These are phyloP conservation scores for Castanopsis chinensis DNA, from an alignment of 306 rosid genomes.

Conservation along the genomic window DNA sequence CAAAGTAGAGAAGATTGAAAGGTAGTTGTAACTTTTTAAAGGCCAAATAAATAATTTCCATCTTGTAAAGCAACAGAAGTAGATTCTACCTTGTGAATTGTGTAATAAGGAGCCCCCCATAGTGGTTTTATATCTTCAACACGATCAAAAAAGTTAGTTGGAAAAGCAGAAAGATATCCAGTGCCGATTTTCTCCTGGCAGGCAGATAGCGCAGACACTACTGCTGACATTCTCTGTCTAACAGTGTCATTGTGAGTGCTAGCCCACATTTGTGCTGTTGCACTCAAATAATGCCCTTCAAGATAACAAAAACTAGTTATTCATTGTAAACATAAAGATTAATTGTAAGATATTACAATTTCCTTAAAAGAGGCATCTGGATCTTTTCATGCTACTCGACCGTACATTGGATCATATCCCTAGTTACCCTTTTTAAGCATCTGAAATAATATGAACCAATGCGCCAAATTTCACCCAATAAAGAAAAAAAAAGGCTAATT, in stretches of 20 bases:
- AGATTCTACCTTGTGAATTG: conserved; percentile 83
- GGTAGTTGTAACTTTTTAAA: not conserved
- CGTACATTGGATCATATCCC: too few relatives aligned
- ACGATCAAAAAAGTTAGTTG: conserved; percentile 65
- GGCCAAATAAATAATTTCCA: conserved; percentile 6
- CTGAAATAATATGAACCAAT: conserved; percentile 2
- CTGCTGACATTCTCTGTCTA: conserved; percentile 54
- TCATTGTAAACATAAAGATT: conserved; percentile 11
- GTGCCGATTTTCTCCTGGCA: conserved; percentile 75
- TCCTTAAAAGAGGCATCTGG: not conserved
- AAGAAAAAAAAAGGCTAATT: not conserved
- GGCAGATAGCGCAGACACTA: conserved; percentile 48
- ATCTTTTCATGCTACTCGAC: too few relatives aligned
- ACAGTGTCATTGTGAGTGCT: conserved; percentile 58
- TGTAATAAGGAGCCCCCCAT: conserved; percentile 92
- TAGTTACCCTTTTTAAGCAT: not conserved
- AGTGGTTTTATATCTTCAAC: conserved; percentile 49
- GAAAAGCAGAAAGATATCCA: conserved; percentile 94
- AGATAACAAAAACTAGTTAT: conserved; percentile 25
- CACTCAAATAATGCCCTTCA: conserved; percentile 95
- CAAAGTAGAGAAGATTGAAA: conserved; percentile 10
- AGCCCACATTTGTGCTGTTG: conserved; percentile 87
- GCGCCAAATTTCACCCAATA: not conserved
- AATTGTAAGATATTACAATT: conserved; percentile 2
- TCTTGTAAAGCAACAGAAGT: not conserved